Evolutionary conservation across 73 alveolate genomes (phyloP).

Genomic region (Diophrys appendiculata): DNA sequence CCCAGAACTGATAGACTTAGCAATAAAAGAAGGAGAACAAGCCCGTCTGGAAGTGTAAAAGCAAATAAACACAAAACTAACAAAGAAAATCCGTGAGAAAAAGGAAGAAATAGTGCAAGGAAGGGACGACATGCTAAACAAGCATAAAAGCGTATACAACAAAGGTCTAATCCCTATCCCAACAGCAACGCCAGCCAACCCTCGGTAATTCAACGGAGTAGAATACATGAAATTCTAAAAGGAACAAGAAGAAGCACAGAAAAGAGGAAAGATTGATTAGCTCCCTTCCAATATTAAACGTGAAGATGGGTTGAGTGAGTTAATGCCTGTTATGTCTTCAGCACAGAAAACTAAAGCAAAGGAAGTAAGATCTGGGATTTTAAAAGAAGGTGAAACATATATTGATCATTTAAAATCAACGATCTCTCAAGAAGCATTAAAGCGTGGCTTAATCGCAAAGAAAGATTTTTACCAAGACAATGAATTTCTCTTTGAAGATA

Average conservation of each 20-base stretch:
- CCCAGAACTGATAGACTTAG: conserved; percentile 27
- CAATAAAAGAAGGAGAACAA: conserved; percentile 29
- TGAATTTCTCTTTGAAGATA: background rate
- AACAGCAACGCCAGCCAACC: background rate
- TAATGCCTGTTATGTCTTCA: background rate
- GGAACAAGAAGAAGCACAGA: background rate
- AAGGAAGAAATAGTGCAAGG: conserved; percentile 19
- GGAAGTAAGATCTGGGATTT: background rate
- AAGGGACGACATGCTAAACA: conserved; percentile 9
- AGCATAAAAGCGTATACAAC: background rate
- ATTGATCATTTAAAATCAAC: background rate
- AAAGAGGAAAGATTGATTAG: background rate
- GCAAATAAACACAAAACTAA: conserved; percentile 6
- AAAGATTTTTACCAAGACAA: background rate
- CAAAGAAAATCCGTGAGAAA: conserved; percentile 22
- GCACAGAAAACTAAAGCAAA: background rate
- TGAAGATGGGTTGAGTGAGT: background rate
- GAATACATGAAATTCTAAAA: background rate
- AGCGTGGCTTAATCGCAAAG: background rate
- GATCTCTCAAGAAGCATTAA: background rate
- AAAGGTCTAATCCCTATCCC: background rate
- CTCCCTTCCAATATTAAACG: background rate
- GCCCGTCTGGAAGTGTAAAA: conserved; percentile 7
- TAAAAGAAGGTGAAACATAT: background rate
- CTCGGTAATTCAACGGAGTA: background rate